Evolutionary conservation across 305 asterid species (phyloP).

Genomic region (Fraxinus xanthoxyloides): DNA sequence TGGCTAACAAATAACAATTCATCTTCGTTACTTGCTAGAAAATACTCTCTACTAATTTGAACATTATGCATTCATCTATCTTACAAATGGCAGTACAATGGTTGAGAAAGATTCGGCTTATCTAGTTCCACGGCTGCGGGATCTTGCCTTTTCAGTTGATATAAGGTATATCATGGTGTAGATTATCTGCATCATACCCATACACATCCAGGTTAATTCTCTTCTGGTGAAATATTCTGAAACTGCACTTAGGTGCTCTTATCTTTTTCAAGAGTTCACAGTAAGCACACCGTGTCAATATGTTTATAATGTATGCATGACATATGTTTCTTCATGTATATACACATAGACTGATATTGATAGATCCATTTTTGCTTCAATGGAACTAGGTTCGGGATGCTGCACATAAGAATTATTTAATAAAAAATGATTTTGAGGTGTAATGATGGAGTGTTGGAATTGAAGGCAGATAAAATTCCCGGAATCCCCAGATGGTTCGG

Average conservation of each 20-base stretch:
- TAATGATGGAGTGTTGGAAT: not conserved
- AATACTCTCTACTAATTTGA: slow-evolving; percentile 5
- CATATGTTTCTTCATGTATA: not conserved
- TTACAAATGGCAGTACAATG: slow-evolving; percentile 57
- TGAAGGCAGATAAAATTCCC: not conserved
- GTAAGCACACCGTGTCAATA: not conserved
- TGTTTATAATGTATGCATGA: not conserved
- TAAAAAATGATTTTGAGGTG: not conserved
- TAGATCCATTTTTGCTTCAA: not conserved
- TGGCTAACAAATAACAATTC: not conserved
- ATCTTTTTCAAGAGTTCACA: not conserved
- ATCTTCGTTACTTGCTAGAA: slow-evolving; percentile 6
- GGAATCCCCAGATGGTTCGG: not conserved
- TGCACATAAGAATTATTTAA: not conserved
- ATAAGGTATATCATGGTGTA: slow-evolving; percentile 47
- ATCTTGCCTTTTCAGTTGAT: slow-evolving; percentile 92
- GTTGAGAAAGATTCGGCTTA: slow-evolving; percentile 76
- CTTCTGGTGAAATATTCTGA: not conserved
- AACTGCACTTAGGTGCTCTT: not conserved
- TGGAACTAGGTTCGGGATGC: not conserved
- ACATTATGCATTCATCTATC: slow-evolving; percentile 11
- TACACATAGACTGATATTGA: not conserved
- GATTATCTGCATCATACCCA: slow-evolving; percentile 8
- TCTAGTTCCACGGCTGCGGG: slow-evolving; percentile 87
- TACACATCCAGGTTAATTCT: not conserved